Evolutionary conservation across 805 yeast genomes (phyloP), one percentile per base, ranked within the genome.

Genomic region (Grigorovia yakushimaensis): DNA sequence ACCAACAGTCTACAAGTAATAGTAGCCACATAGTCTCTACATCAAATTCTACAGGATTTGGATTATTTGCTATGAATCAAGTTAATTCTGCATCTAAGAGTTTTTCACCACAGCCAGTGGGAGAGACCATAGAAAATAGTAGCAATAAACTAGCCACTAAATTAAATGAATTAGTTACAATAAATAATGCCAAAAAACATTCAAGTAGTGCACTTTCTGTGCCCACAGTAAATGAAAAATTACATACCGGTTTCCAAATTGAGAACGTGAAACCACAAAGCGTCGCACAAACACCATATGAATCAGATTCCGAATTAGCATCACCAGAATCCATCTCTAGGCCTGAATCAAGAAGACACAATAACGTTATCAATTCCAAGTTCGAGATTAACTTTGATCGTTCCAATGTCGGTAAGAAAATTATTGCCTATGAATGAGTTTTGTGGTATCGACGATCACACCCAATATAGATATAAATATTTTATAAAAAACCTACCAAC

Each of bases 301-400:
- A 44, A 3, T 36, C 27, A 21, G 47, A 50, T 33, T 36, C 44
- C 5, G 49, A 44, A 8, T 10, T 22, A n/a, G 24, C 22, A 4
- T 41, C 24, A 17, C 20, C 49, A 3, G 24, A 18, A 13, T 42
- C 46, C 3, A 33, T 15, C 19, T 38, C 45, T 4, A 47, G 53
- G 30, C 54, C 58, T 3, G 54, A 46, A 15, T 47, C 60, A 1
- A 51, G 46, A 40, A 58, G 47, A 36, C 47, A 50, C 9, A 48
- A 47, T 38, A 62, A 61, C 41, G 65, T 59, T 11, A 51, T 56
- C 18, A 51, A 56, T 41, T 58, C 62, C 3, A 59, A 57, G 27
- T 69, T 68, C 39, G 71, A 68, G 44, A 66, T 67, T 18, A 61
- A 67, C 51, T 69, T 69, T 46, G 73, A 69, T 46, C 66, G 73